Base-by-base conservation (phyloP, 1,284 basidiomycete genomes). In the Ustilago bromivora region DNA sequence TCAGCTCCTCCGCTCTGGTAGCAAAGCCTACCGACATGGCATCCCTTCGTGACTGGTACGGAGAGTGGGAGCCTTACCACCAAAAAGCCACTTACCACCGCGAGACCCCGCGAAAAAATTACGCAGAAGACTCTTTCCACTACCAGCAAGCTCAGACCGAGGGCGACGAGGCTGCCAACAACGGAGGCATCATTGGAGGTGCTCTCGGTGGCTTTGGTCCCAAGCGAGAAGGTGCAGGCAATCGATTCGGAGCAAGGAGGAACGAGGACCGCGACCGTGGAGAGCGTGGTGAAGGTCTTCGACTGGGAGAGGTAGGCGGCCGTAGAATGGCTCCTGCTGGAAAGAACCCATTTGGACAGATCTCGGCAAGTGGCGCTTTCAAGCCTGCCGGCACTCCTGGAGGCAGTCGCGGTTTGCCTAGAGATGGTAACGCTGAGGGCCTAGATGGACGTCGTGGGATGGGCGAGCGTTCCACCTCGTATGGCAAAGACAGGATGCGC, bases 11-110 rank as follows among this genome's bases (percentile, higher is more conserved):
- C n/a, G 91, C 92, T n/a, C 87, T 95, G 38, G 92, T 95, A 35
- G 88, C 89, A 67, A 87, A 88, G 53, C 94, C 94, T 7, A 84
- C 88, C 70, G 89, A 89, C 76, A 94, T 95, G 93, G 93, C 93
- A 57, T 87, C 90, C 51, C 87, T 95, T 63, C 93, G 91, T 87
- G 90, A 92, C 54, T 95, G 94, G 94, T 95, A 94, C 87, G 94
- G 94, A 62, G 72, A 80, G 60, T 74, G 73, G 79, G 75, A 79
- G 61, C 72, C 76, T 40, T 40, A 89, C 88, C 70, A 88, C 87
- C 76, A 90, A 51, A 78, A 72, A 43, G 49, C 68, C 17, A 60
- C 54, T 31, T 66, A 74, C 51, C 62, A 94, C 87, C 91, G 93
- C 51, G 93, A 94, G 82, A 91, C 92, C 43, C 89, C 92, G 53